Evolutionary conservation across 1,284 basidiomycete species (phyloP).

Genomic region (Cryptococcus hybrid): DNA sequence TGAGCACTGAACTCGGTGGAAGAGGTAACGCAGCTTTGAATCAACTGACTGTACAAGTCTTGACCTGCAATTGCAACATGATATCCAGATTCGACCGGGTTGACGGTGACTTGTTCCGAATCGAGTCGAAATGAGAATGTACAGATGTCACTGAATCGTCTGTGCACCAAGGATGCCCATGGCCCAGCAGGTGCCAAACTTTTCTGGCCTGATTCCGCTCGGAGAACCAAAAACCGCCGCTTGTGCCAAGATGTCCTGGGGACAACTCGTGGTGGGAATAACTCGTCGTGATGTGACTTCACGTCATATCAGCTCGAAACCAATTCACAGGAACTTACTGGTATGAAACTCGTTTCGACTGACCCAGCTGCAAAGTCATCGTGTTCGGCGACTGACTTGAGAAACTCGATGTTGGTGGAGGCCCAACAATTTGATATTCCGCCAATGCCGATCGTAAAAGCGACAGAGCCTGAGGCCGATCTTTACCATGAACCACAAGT

Average conservation of each 20-base stretch:
- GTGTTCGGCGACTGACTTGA: slow-evolving; percentile 73
- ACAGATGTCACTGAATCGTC: slow-evolving; percentile 62
- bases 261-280: slow-evolving; percentile 67
- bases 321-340: slow-evolving; percentile 56
- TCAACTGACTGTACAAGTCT: background rate
- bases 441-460: slow-evolving; percentile 75
- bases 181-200: slow-evolving; percentile 20
- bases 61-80: background rate
- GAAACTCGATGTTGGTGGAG: slow-evolving; percentile 90
- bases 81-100: background rate
- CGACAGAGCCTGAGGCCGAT: slow-evolving; percentile 80
- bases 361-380: slow-evolving; percentile 73
- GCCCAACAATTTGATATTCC: slow-evolving; percentile 86
- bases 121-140: slow-evolving; percentile 28
- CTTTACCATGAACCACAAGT: slow-evolving; percentile 83
- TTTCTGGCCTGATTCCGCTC: slow-evolving; percentile 13
- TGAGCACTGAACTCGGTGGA: slow-evolving; percentile 29
- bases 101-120: slow-evolving; percentile 25
- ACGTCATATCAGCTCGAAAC: too few species aligned
- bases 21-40: background rate
- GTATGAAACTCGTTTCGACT: slow-evolving; percentile 91
- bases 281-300: slow-evolving; percentile 76
- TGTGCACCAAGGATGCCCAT: slow-evolving; percentile 67
- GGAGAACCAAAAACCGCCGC: too few species aligned
- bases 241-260: too few species aligned